Evolutionary conservation across 208 protist genomes (phyloP).

Genomic region (Leishmania tarentolae): DNA sequence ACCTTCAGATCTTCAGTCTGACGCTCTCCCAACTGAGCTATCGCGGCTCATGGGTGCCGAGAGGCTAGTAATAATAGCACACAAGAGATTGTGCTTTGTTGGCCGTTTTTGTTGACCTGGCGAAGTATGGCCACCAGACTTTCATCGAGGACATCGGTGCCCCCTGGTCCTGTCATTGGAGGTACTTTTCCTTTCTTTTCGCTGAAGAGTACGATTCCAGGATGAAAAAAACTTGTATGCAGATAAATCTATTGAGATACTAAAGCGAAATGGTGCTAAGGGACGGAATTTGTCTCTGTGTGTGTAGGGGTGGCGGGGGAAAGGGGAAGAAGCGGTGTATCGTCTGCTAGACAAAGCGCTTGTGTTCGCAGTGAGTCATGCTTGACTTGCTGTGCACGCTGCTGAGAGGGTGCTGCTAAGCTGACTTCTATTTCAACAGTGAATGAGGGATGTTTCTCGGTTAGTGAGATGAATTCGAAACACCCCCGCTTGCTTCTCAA

Average conservation of each 20-base stretch:
- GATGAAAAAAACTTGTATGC: neutral
- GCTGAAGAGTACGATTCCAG: neutral
- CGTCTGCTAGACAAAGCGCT: neutral
- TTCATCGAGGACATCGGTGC: neutral
- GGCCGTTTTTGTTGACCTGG: no score
- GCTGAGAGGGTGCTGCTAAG: neutral
- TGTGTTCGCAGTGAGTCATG: neutral
- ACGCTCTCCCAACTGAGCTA: slow-evolving; percentile 91
- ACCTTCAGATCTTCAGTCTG: slow-evolving; percentile 92
- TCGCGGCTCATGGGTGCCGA: no score
- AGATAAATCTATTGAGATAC: no score
- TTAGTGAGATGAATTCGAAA: neutral
- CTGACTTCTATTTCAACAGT: neutral
- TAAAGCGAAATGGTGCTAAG: neutral
- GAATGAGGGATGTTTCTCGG: neutral
- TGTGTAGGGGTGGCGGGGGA: no score
- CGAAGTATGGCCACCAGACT: neutral
- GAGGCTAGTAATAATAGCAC: no score
- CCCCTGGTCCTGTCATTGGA: neutral
- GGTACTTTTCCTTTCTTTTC: no score
- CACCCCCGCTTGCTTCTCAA: neutral
- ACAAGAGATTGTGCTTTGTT: no score
- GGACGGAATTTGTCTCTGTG: no score
- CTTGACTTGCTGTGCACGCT: neutral
- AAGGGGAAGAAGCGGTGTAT: neutral